Percentiles rank a stretch among this genome's conserved stretches.
phyloP scores from a whole-genome alignment of 208 protist species.

The Trypanosoma avium region DNA sequence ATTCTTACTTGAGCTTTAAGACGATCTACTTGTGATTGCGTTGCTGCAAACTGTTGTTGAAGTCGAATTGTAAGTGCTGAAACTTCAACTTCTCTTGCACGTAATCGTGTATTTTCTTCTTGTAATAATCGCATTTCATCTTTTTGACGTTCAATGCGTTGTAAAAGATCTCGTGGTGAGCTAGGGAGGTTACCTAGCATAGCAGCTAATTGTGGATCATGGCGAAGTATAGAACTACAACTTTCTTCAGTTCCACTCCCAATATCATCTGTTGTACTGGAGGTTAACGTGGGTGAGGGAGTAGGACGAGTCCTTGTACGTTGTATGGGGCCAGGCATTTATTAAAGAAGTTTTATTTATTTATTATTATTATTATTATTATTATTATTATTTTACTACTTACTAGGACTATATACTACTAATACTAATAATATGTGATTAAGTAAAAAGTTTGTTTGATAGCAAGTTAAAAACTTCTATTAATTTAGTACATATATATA shows the following conservation, averaged over 20 bases:
- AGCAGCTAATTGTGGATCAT: constrained; percentile 26
- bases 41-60: constrained; percentile 75
- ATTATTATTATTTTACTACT: no score
- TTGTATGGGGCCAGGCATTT: no score
- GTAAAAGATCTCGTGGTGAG: constrained; percentile 65
- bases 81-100: constrained; percentile 79
- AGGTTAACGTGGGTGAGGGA: constrained; percentile 8
- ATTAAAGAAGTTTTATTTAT: no score
- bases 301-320: no score
- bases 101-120: constrained; percentile 69
- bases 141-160: constrained; percentile 65
- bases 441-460: no score
- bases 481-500: no score
- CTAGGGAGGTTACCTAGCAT: constrained; percentile 49
- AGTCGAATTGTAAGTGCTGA: constrained; percentile 66
- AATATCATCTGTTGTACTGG: constrained; percentile 15
- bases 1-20: constrained; percentile 75
- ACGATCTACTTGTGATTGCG: constrained; percentile 83
- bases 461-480: no score
- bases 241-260: constrained; percentile 21
- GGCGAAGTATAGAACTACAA: not conserved
- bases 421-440: no score
- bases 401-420: no score
- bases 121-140: constrained; percentile 63
- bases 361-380: no score